Percentiles rank a stretch among this genome's conserved stretches.
These are phyloP conservation scores for Allomyces macrogynus DNA, from an alignment of 192 early-diverging fungal species.

Conservation along the genomic window DNA sequence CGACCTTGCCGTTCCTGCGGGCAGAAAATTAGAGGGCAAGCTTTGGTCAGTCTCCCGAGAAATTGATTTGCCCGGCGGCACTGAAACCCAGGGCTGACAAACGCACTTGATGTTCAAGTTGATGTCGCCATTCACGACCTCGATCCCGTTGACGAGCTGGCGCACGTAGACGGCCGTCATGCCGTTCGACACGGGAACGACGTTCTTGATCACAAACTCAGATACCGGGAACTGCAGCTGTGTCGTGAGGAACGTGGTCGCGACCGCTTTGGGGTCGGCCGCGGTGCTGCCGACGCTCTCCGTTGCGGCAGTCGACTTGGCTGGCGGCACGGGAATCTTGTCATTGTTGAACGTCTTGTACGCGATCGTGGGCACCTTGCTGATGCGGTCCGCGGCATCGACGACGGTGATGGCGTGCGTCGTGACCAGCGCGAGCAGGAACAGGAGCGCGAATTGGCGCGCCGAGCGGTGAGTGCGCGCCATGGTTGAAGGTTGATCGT, in stretches of 20 bases:
- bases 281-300: neutral
- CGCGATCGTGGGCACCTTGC: neutral
- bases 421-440: no score
- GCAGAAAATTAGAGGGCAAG: no score
- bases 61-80: slow-evolving; percentile 2
- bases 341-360: neutral
- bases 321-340: no score
- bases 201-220: slow-evolving; percentile 1
- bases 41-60: no score
- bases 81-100: slow-evolving; percentile 10
- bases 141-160: slow-evolving; percentile 45
- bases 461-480: no score
- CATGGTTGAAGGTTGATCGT: no score
- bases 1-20: slow-evolving; percentile 7
- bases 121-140: slow-evolving; percentile 63
- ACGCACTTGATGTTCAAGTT: slow-evolving; percentile 45
- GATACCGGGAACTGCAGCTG: neutral
- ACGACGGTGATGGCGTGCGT: no score
- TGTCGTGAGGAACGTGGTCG: neutral
- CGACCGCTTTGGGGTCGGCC: neutral
- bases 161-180: slow-evolving; percentile 71
- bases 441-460: no score
- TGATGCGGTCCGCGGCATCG: neutral
- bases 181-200: slow-evolving; percentile 18
- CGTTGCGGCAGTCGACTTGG: no score